Evolutionary conservation across 768 basidiomycete species (phyloP), one percentile per base, ranked within the genome.

Genomic region (Russula emetica): DNA sequence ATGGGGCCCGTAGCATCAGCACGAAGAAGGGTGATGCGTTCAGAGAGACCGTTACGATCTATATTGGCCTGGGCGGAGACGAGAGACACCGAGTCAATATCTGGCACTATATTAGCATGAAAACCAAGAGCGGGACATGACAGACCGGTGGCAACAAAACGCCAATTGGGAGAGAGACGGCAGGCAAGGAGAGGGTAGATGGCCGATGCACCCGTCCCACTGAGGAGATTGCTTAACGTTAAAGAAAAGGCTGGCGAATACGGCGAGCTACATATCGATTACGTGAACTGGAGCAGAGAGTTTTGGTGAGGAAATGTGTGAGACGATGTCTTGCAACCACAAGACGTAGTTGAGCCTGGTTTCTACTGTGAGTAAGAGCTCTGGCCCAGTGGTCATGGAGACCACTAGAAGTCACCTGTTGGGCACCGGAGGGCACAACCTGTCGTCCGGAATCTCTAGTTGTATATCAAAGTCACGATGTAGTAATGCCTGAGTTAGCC

Each of bases 161-260:
- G 70, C 85, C 88, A 91, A 5, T 66, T 71, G 6, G 77, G 71
- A 50, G 83, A 75, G 40, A 83, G 68, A 2, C 77, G 76, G 67
- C 86, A 87, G 0, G 79, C 83, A 0, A 98, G 78, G 1, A 98
- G 77, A 0, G 95, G 88, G 68, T 97, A 98, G 60, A 98, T 92
- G 0, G 85, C 89, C 0, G 91, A 91, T 8, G 94, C 87, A 0
- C 96, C 96, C 9, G 94, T 96, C 24, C 96, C 96, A 44, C 93
- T 92, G 38, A 10, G 40, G n/a, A 52, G 40, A 38, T 16, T 11
- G 20, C 22, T 40, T 22, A 38, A 38, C 1, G 9, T 40, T 26
- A n/a, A 57, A 8, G 16, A 20, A 5, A 58, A 8, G 20, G 45
- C 24, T 47, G 40, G 47, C 16, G 8, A 7, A 55, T 26, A 55